Base-by-base conservation (phyloP, 2,329 filamentous ascomycete genomes). In the Microsporum audouinii region DNA sequence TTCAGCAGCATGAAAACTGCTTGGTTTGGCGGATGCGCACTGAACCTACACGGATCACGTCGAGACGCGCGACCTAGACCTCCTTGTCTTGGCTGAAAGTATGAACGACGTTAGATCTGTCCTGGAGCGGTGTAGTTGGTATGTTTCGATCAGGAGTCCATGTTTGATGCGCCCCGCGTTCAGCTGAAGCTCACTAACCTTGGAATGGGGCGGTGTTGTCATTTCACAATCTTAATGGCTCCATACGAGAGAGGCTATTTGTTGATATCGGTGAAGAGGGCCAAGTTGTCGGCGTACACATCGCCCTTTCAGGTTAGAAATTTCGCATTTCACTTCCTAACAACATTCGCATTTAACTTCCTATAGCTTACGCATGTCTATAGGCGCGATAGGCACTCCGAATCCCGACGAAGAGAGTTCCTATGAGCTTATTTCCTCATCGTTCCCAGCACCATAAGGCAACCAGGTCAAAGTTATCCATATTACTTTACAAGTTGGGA, bases 371-470 rank as follows among this genome's bases (percentile, higher is more conserved):
- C 39, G 1, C 17, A n/a, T 43, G 4, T 17, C 5, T 1, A 43
- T 6, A 43, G 39, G 39, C 39, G n/a, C n/a, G 7, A 6, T 43
- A 43, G 39, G n/a, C 2, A 43, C 39, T n/a, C 39, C 39, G 17
- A 43, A 43, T 14, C 60, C 60, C 7, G 34, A 58, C 5, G 23
- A 57, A 38, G 38, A 34, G 36, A 47, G 49, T 2, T 57, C 58
- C n/a, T 62, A 47, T 36, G 61, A 62, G 57, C 23, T 38, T 38
- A 62, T 60, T 27, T 51, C 23, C 57, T 49, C 61, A 17, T 29
- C 58, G 36, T 57, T 62, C 17, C n/a, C 56, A 17, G 60, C 61
- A 34, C 61, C 61, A n/a, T 57, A 60, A 57, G 61, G 58, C 4
- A 43, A 47, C 7, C 49, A 14, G 34, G 61, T 62, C 10, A 60